A percentile compares a stretch with the other conserved stretches of the same genome.
Evolutionary conservation across 345 rosid species (phyloP).

Genomic region (Diplotaxis tenuifolia): DNA sequence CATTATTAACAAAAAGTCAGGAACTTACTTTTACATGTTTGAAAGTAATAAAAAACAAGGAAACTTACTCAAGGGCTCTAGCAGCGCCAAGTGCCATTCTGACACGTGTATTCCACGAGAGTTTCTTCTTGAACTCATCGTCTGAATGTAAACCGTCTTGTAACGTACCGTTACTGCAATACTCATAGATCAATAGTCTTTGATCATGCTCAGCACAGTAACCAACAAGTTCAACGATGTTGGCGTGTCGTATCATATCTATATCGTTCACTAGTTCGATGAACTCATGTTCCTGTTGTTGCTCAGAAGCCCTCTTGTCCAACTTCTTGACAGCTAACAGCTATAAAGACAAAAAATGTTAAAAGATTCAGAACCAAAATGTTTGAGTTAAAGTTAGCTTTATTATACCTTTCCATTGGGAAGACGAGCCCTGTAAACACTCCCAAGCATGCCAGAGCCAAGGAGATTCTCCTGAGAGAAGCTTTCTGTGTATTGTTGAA

Average conservation of each 20-base stretch:
- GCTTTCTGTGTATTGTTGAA: slow-evolving; percentile 94
- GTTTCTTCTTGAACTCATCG: slow-evolving; percentile 60
- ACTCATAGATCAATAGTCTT: slow-evolving; percentile 86
- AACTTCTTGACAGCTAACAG: slow-evolving; percentile 89
- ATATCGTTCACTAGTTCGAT: slow-evolving; percentile 72
- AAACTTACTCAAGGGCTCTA: slow-evolving; percentile 86
- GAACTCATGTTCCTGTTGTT: slow-evolving; percentile 74
- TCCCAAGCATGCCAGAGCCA: slow-evolving; percentile 93
- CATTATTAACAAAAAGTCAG: slow-evolving; percentile 4
- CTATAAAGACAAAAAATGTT: slow-evolving; percentile 48
- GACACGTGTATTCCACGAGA: slow-evolving; percentile 83
- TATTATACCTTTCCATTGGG: slow-evolving; percentile 75
- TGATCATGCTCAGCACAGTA: slow-evolving; percentile 95
- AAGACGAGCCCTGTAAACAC: slow-evolving; percentile 84
- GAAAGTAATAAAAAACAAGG: slow-evolving; percentile 12
- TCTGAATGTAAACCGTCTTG: slow-evolving; percentile 85
- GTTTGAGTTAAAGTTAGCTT: neutral
- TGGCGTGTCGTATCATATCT: slow-evolving; percentile 79
- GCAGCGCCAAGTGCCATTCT: slow-evolving; percentile 93
- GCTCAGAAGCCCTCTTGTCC: slow-evolving; percentile 62
- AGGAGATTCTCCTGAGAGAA: slow-evolving; percentile 88
- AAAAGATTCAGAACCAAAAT: slow-evolving; percentile 7
- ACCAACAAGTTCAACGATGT: slow-evolving; percentile 85
- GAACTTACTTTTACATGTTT: neutral
- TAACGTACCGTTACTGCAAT: slow-evolving; percentile 78